Evolutionary conservation across 2,329 filamentous ascomycete species (phyloP), one percentile per base, ranked within the genome.

Genomic region (Ophiostoma montium): DNA sequence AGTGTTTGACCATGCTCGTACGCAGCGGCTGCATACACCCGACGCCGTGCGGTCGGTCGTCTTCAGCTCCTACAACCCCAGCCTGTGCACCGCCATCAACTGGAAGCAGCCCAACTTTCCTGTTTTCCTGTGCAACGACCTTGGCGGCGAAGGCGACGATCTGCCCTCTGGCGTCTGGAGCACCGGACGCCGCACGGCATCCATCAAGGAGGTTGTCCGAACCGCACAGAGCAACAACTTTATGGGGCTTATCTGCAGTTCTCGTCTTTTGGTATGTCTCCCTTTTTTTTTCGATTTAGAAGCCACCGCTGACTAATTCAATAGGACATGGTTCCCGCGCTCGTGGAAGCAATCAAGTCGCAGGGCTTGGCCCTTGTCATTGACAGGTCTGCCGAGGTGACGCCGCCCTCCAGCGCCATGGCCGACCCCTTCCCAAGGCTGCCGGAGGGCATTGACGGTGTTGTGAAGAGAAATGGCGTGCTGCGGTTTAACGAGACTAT

Each of bases 51-150:
- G 89, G 36, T 94, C 86, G 12, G 82, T 98, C 47, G 86, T 95
- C 11, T 95, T 98, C 63, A 94, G 86, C 58, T 94, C 87, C 19
- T 95, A 90, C 65, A 95, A 94, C 61, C 74, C 86, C 12, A 84
- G 82, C 55, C 77, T 96, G 18, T 98, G 92, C 66, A 94, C 86
- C 15, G 89, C 90, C 5, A 68, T 98, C 58, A 98, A 98, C 66
- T 98, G 92, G 92, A 98, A 98, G 65, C 92, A 98, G 64, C 92
- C 92, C 2, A 98, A 96, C 62, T 98, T 95, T 63, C 92, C 92
- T 0, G 86, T 96, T 0, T 85, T 98, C 57, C 73, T 96, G 43
- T 95, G 89, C 68, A 96, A 96, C 63, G 88, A 95, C 52, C 76
- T 96, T 23, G 87, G 87, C 19, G 71, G 75, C 8, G 76, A 80